Conservation (phyloP, 352 stramenopile genomes). For the Phytopythium litorale region DNA sequence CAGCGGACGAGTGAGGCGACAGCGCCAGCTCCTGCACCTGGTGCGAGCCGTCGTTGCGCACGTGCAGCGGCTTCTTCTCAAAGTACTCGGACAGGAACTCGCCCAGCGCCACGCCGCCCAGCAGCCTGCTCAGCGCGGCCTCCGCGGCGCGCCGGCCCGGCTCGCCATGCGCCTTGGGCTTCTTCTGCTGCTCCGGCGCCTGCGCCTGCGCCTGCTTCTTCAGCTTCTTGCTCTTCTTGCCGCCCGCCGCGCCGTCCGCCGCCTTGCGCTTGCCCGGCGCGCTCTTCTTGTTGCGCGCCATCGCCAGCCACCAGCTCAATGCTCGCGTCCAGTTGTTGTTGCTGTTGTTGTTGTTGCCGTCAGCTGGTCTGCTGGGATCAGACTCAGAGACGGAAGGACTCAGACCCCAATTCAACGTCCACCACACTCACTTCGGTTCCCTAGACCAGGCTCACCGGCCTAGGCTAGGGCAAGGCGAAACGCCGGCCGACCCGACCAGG, state of each 20-base stretch:
- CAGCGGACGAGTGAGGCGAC: background rate
- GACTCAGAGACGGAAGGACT: too few relatives aligned
- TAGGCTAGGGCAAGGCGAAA: background rate
- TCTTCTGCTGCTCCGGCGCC: constrained; percentile 6
- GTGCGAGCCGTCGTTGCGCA: constrained; percentile 45
- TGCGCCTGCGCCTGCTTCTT: constrained; percentile 19
- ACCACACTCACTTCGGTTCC: too few relatives aligned
- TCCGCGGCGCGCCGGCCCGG: constrained; percentile 21
- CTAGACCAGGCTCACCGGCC: too few relatives aligned
- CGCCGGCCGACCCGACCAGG: background rate
- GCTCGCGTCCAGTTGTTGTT: too few relatives aligned
- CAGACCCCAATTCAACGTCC: too few relatives aligned
- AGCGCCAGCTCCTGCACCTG: constrained; percentile 11
- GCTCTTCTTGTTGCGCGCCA: constrained; percentile 48
- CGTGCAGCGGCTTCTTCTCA: constrained; percentile 81
- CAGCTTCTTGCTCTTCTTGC: constrained; percentile 30
- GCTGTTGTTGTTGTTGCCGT: too few relatives aligned
- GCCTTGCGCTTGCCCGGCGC: constrained; percentile 36
- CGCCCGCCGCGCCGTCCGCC: constrained; percentile 12
- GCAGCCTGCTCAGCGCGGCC: constrained; percentile 36
- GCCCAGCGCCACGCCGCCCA: constrained; percentile 60
- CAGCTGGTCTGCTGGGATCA: too few relatives aligned
- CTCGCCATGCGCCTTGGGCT: constrained; percentile 11
- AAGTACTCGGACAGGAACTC: constrained; percentile 73
- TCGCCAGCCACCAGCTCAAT: constrained; percentile 8